Evolutionary conservation across 2,329 filamentous ascomycete genomes (phyloP).

Genomic region (Diaporthe humulicola): DNA sequence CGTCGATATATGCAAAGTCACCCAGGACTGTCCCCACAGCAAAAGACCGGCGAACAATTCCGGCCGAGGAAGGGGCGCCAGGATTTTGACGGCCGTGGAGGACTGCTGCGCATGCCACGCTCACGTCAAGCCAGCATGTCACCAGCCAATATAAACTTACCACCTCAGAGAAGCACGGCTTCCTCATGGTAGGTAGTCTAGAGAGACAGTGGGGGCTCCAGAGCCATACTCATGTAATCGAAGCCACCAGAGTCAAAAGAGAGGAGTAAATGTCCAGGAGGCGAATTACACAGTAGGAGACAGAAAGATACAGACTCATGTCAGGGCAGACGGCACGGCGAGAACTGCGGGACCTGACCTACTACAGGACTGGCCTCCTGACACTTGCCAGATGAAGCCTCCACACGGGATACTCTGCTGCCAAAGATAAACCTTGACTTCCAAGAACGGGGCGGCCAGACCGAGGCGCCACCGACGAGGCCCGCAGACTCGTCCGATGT

Average conservation of each 20-base stretch:
- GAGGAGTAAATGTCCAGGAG: background rate
- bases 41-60: conserved; percentile 26
- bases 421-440: conserved; percentile 13
- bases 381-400: conserved; percentile 6
- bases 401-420: background rate
- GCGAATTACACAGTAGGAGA: background rate
- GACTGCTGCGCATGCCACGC: conserved; percentile 2
- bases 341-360: conserved; percentile 6
- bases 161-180: conserved; percentile 23
- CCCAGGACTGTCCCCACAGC: conserved; percentile 46
- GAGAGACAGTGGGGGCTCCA: background rate
- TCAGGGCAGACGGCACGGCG: background rate
- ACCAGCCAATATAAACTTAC: background rate
- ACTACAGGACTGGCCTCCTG: background rate
- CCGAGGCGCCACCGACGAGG: background rate
- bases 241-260: background rate
- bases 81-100: background rate
- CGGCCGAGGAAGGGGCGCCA: conserved; percentile 3
- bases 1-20: conserved; percentile 55
- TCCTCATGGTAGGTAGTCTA: conserved; percentile 8
- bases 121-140: background rate
- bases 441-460: background rate
- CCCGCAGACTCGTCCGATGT: conserved; percentile 22
- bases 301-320: background rate
- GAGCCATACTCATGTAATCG: conserved; percentile 4